Evolutionary conservation across 148 eudicot genomes (phyloP).

Genomic region (Diospyros lotus): DNA sequence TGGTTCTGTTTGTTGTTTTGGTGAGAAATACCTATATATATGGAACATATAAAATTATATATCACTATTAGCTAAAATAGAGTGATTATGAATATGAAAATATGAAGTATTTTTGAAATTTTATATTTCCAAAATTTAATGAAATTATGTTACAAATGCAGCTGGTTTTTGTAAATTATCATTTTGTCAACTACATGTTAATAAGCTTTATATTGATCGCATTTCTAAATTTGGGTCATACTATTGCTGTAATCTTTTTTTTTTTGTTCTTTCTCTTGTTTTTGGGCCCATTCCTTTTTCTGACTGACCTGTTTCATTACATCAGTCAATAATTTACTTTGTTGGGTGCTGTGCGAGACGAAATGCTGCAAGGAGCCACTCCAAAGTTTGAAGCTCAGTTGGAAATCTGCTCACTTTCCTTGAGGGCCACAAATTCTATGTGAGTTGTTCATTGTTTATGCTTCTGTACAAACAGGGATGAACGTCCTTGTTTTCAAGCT

Average conservation of each 20-base stretch:
- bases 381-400: constrained; percentile 37
- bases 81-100: neutral
- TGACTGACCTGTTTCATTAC: neutral
- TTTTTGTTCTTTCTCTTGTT: neutral
- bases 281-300: neutral
- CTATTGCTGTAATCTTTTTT: neutral
- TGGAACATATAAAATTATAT: neutral
- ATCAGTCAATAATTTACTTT: constrained; percentile 70
- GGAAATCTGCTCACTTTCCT: constrained; percentile 1
- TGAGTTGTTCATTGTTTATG: neutral
- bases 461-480: neutral
- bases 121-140: no score
- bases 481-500: neutral
- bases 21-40: constrained; percentile 24
- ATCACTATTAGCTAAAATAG: neutral
- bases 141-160: no score
- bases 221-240: no score
- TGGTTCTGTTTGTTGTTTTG: constrained; percentile 69
- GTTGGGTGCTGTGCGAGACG: constrained; percentile 90
- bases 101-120: no score
- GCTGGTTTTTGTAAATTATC: no score
- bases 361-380: constrained; percentile 47
- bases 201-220: no score
- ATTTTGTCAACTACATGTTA: no score
- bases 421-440: neutral